Conservation (phyloP, 805 yeast species). For the Candida sonorensis region DNA sequence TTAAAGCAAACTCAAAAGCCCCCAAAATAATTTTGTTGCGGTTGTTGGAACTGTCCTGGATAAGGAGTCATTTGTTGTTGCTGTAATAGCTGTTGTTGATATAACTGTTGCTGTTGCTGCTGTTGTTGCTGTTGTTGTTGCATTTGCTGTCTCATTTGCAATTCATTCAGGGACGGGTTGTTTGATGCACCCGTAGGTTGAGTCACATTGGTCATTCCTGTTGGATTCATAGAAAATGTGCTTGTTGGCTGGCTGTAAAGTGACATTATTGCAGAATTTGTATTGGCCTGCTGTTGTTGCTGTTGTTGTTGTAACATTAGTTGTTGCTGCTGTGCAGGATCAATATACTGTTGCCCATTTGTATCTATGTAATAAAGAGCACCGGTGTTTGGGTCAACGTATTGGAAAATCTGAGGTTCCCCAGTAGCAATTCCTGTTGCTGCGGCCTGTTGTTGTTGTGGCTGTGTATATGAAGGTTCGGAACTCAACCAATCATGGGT, state of each 20-base stretch:
- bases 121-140: conserved; percentile 10
- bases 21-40: conserved; percentile 12
- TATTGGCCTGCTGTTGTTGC: conserved; percentile 18
- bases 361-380: conserved; percentile 60
- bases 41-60: conserved; percentile 1
- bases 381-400: conserved; percentile 67
- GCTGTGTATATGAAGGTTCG: conserved; percentile 11
- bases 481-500: conserved; percentile 31
- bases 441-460: conserved; percentile 10
- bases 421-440: conserved; percentile 28
- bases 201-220: conserved; percentile 6
- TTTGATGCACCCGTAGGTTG: conserved; percentile 2
- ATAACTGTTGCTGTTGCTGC: conserved; percentile 9
- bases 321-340: conserved; percentile 35
- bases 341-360: conserved; percentile 57
- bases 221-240: conserved; percentile 3
- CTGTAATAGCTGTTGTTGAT: no score
- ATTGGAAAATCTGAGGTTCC: conserved; percentile 50
- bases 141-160: conserved; percentile 5
- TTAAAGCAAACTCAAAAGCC: conserved; percentile 19
- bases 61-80: conserved; percentile 7
- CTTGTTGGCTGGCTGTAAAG: conserved; percentile 4
- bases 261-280: conserved; percentile 2
- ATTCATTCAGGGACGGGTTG: conserved; percentile 4
- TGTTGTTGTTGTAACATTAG: conserved; percentile 10